Evolutionary conservation across 1,139 yeast species (phyloP).

Genomic region (Debaryomyces psychrophilus): DNA sequence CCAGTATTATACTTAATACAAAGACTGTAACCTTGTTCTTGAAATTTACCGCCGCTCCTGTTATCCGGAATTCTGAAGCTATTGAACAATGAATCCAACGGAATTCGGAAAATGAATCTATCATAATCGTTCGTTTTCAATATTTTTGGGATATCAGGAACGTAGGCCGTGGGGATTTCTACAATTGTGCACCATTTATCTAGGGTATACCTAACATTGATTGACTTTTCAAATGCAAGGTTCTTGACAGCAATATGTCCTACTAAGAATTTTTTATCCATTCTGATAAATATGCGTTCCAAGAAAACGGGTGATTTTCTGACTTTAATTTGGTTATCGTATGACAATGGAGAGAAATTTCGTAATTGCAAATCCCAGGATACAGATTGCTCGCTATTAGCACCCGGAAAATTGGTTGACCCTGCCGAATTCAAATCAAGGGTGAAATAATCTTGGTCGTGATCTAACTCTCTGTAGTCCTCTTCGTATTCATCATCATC

Average conservation of each 20-base stretch:
- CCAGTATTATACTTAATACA: constrained; percentile 62
- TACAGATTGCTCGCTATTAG: constrained; percentile 22
- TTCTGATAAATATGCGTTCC: constrained; percentile 64
- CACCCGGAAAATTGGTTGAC: constrained; percentile 30
- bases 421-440: constrained; percentile 19
- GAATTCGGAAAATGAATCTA: constrained; percentile 58
- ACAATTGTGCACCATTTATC: constrained; percentile 76
- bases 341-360: constrained; percentile 50
- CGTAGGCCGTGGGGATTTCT: constrained; percentile 67
- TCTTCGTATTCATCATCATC: constrained; percentile 30
- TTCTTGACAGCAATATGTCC: constrained; percentile 80
- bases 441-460: constrained; percentile 20
- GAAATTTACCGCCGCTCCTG: constrained; percentile 10
- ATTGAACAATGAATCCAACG: constrained; percentile 44
- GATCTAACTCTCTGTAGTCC: constrained; percentile 13
- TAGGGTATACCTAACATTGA: constrained; percentile 64
- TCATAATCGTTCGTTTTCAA: constrained; percentile 56
- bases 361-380: constrained; percentile 55
- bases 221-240: constrained; percentile 62
- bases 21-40: constrained; percentile 39
- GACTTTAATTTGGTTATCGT: constrained; percentile 37
- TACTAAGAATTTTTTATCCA: constrained; percentile 57
- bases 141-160: constrained; percentile 60
- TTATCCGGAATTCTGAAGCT: constrained; percentile 25
- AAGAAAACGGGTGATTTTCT: constrained; percentile 55